Percentiles rank a stretch among this genome's conserved stretches.
phyloP scores from a whole-genome alignment of 768 basidiomycete species.

The Sutorius australiensis region DNA sequence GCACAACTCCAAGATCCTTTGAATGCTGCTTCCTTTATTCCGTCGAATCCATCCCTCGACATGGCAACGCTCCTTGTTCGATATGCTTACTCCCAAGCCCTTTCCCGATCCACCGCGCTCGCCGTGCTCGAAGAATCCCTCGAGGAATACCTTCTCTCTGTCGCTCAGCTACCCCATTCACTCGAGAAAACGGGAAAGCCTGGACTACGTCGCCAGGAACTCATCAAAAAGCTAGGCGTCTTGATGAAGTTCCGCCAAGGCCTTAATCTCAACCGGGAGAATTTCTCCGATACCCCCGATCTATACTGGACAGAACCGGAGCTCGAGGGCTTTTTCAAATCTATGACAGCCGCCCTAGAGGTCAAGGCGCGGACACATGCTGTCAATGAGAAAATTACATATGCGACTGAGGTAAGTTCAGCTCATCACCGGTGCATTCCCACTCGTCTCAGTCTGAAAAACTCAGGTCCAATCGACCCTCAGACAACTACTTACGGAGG shows the following conservation, averaged over 20 bases:
- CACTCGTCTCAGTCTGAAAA: neutral
- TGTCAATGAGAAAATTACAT: constrained; percentile 90
- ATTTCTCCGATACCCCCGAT: constrained; percentile 85
- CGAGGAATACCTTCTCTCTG: constrained; percentile 79
- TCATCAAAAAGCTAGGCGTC: constrained; percentile 90
- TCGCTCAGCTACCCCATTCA: constrained; percentile 73
- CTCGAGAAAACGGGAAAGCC: constrained; percentile 80
- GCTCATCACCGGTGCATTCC: neutral
- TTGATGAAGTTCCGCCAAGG: constrained; percentile 91
- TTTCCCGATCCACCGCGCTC: constrained; percentile 84
- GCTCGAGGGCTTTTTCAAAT: constrained; percentile 85
- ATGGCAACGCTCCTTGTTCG: constrained; percentile 75
- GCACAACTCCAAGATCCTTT: constrained; percentile 54
- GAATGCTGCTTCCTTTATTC: constrained; percentile 41
- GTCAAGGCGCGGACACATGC: constrained; percentile 76
- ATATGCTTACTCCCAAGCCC: constrained; percentile 88
- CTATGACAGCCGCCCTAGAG: constrained; percentile 81
- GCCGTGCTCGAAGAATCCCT: constrained; percentile 84
- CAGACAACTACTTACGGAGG: constrained; percentile 85
- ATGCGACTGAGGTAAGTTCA: constrained; percentile 64
- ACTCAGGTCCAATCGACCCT: constrained; percentile 78
- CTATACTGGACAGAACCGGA: constrained; percentile 95
- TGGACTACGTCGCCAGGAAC: constrained; percentile 70
- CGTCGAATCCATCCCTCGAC: constrained; percentile 55
- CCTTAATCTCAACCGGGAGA: constrained; percentile 84